phyloP scores from a whole-genome alignment of 2,329 filamentous ascomycete species.

The Xylaria sp. region DNA sequence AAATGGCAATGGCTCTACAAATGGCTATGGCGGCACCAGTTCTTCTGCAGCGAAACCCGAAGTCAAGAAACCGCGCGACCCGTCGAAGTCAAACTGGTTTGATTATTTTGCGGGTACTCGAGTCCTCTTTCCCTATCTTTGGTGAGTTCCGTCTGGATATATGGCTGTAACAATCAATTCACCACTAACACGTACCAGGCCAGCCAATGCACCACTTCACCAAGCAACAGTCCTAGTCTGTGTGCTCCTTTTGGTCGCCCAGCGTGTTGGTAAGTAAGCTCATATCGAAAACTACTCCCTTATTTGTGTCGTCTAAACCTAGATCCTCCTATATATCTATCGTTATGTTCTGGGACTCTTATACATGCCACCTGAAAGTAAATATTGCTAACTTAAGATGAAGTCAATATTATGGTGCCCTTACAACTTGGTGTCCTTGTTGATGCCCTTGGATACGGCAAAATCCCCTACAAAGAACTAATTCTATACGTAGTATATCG shows the following conservation, averaged over 20 bases:
- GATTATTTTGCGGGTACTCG: conserved; percentile 60
- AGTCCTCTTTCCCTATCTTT: conserved; percentile 59
- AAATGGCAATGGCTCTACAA: conserved; percentile 51
- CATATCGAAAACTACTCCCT: too few species aligned
- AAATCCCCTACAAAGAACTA: conserved; percentile 56
- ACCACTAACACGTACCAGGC: conserved; percentile 47
- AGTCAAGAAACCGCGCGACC: conserved; percentile 34
- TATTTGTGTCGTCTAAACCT: neutral
- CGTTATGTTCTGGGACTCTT: neutral
- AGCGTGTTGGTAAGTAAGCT: conserved; percentile 49
- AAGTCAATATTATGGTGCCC: conserved; percentile 58
- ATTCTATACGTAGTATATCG: conserved; percentile 58
- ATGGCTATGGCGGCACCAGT: conserved; percentile 46
- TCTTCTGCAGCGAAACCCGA: conserved; percentile 24
- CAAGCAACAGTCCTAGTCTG: conserved; percentile 57
- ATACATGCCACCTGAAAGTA: neutral
- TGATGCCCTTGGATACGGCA: conserved; percentile 54
- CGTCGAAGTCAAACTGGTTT: conserved; percentile 53
- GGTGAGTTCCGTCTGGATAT: conserved; percentile 45
- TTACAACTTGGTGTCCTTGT: conserved; percentile 57
- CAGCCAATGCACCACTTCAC: conserved; percentile 55
- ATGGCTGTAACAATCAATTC: conserved; percentile 30
- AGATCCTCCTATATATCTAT: neutral
- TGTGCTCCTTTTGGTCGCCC: conserved; percentile 54
- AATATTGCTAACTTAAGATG: conserved; percentile 17